phyloP scores from a whole-genome alignment of 2,329 filamentous ascomycete genomes.

The Ascochyta koolunga region DNA sequence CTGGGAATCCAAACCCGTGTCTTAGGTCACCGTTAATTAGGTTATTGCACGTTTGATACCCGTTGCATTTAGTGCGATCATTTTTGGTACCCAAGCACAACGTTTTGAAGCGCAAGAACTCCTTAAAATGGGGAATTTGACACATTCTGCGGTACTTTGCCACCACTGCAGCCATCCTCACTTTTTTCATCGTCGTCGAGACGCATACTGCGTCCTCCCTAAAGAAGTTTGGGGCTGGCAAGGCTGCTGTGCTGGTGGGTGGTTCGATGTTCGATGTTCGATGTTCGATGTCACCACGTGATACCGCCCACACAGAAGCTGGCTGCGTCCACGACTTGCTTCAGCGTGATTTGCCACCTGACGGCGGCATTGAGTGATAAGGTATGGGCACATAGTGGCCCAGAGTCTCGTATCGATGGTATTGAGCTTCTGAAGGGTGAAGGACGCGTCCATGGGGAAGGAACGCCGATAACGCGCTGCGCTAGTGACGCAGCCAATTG shows the following conservation, averaged over 20 bases:
- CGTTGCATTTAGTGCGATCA: conserved; percentile 54
- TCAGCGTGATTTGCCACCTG: neutral
- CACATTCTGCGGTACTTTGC: conserved; percentile 58
- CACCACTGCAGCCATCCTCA: conserved; percentile 56
- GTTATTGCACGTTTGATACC: conserved; percentile 58
- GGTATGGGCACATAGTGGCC: neutral
- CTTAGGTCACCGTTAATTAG: conserved; percentile 52
- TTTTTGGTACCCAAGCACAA: conserved; percentile 58
- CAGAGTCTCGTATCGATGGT: neutral
- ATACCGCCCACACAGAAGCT: neutral
- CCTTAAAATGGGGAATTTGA: conserved; percentile 57
- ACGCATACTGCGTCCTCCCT: conserved; percentile 43
- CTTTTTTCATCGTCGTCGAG: conserved; percentile 65
- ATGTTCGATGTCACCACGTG: neutral
- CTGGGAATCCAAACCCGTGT: conserved; percentile 35
- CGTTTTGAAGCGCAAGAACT: conserved; percentile 57
- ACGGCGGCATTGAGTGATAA: neutral
- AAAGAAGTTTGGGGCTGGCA: conserved; percentile 39
- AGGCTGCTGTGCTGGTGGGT: conserved; percentile 60
- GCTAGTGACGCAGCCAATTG: conserved; percentile 15
- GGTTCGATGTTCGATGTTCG: too few relatives aligned
- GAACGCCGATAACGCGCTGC: conserved; percentile 14
- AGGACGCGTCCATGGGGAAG: conserved; percentile 3
- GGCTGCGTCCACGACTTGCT: neutral
- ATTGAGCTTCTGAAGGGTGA: neutral